Evolutionary conservation across 352 stramenopile species (phyloP).

Genomic region (Phytopythium chamaehyphon): DNA sequence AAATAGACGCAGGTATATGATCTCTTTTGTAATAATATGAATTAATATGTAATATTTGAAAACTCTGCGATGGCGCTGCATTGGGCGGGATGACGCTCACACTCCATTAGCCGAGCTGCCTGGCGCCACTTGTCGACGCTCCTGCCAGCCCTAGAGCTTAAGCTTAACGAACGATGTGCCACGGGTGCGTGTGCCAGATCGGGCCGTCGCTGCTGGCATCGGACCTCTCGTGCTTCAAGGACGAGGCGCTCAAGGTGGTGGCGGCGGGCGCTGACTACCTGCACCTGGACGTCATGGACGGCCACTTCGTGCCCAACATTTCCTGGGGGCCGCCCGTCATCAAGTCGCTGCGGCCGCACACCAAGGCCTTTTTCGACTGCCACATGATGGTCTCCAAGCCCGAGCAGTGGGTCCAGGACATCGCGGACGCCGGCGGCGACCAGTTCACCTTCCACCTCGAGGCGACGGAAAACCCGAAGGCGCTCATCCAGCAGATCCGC

Average conservation of each 20-base stretch:
- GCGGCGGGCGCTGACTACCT: constrained; percentile 92
- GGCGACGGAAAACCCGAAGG: constrained; percentile 60
- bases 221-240: constrained; percentile 92
- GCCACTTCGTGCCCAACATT: constrained; percentile 98
- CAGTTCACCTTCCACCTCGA: constrained; percentile 98
- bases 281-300: constrained; percentile 98
- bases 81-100: neutral
- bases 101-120: no score
- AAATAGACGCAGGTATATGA: neutral
- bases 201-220: constrained; percentile 93
- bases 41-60: no score
- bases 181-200: constrained; percentile 85
- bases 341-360: constrained; percentile 88
- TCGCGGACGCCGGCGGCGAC: constrained; percentile 92
- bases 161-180: no score
- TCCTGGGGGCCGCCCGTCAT: constrained; percentile 96
- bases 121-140: neutral
- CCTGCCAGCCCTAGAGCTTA: neutral
- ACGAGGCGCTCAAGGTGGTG: constrained; percentile 90
- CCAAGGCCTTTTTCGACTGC: constrained; percentile 93
- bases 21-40: no score
- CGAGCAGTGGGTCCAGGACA: constrained; percentile 94
- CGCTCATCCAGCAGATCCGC: constrained; percentile 83
- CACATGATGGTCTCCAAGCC: constrained; percentile 98
- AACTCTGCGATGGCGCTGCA: no score